Conservation (phyloP, 2,329 filamentous ascomycete species). For the Paecilomyces variotii region DNA sequence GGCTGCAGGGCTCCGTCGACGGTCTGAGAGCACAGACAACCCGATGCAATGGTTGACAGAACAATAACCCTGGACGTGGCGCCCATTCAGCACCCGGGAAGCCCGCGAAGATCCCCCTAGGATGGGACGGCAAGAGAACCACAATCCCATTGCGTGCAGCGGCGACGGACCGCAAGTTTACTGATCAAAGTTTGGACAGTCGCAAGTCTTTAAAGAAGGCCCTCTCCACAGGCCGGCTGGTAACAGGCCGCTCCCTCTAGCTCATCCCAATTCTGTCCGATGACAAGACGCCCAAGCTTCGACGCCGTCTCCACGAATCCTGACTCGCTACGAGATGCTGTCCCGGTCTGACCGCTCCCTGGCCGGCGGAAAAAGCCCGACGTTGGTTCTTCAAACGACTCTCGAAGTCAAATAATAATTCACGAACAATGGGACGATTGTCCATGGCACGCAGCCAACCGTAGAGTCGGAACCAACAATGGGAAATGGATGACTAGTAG, state of each 20-base stretch:
- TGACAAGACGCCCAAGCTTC: neutral
- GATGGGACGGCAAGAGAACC: neutral
- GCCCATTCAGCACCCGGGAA: slow-evolving; percentile 1
- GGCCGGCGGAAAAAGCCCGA: neutral
- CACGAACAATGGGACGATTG: neutral
- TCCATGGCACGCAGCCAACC: neutral
- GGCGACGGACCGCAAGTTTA: slow-evolving; percentile 8
- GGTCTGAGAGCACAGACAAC: slow-evolving; percentile 1
- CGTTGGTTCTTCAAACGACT: neutral
- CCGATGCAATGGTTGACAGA: neutral
- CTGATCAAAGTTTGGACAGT: neutral
- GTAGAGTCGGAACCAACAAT: neutral
- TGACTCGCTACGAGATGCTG: neutral
- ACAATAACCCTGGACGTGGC: neutral
- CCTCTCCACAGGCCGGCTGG: neutral
- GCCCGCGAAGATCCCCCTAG: neutral
- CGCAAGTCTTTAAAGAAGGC: neutral
- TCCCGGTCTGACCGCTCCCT: neutral
- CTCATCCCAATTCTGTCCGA: neutral
- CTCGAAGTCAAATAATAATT: neutral
- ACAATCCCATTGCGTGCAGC: slow-evolving; percentile 12
- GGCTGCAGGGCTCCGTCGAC: neutral
- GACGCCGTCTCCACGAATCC: neutral
- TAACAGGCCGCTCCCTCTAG: neutral
- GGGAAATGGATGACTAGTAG: neutral